Percentiles rank a stretch among this genome's conserved stretches.
phyloP scores from a whole-genome alignment of 2,329 filamentous ascomycete genomes.

The Simplicillium aogashimaense region DNA sequence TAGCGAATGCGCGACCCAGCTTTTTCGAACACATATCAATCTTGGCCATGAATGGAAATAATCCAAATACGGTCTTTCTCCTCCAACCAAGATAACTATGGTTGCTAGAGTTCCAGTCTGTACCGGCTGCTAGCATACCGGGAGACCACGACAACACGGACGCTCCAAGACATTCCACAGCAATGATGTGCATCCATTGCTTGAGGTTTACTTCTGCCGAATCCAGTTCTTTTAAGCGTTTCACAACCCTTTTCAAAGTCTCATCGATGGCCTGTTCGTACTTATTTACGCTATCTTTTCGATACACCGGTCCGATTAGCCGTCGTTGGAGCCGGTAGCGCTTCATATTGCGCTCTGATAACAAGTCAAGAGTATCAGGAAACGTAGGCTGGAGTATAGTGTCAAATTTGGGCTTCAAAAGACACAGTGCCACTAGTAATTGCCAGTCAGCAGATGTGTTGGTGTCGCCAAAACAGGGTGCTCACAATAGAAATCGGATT shows the following conservation, averaged over 20 bases:
- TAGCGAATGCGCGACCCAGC: conserved; percentile 27
- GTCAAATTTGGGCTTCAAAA: conserved; percentile 31
- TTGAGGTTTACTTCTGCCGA: conserved; percentile 35
- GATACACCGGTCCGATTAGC: conserved; percentile 38
- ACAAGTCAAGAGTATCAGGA: conserved; percentile 36
- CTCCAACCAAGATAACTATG: conserved; percentile 41
- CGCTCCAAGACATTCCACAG: conserved; percentile 40
- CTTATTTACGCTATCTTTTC: conserved; percentile 28
- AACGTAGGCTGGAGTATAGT: conserved; percentile 24
- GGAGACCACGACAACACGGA: conserved; percentile 43
- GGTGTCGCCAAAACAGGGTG: not conserved
- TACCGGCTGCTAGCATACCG: conserved; percentile 29
- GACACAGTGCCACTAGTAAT: conserved; percentile 30
- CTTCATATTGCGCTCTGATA: conserved; percentile 35
- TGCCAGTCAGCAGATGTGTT: not conserved
- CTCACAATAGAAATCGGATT: conserved; percentile 43
- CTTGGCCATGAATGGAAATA: conserved; percentile 33
- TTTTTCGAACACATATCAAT: conserved; percentile 25
- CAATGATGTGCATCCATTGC: conserved; percentile 47
- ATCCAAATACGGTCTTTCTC: conserved; percentile 40
- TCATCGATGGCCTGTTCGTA: conserved; percentile 30
- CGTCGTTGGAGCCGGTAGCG: conserved; percentile 39
- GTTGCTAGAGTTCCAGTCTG: conserved; percentile 35
- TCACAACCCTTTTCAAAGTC: conserved; percentile 24
- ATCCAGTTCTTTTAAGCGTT: conserved; percentile 22